Evolutionary conservation across 495 filamentous ascomycete genomes (phyloP).

Genomic region (Penicillium herquei): DNA sequence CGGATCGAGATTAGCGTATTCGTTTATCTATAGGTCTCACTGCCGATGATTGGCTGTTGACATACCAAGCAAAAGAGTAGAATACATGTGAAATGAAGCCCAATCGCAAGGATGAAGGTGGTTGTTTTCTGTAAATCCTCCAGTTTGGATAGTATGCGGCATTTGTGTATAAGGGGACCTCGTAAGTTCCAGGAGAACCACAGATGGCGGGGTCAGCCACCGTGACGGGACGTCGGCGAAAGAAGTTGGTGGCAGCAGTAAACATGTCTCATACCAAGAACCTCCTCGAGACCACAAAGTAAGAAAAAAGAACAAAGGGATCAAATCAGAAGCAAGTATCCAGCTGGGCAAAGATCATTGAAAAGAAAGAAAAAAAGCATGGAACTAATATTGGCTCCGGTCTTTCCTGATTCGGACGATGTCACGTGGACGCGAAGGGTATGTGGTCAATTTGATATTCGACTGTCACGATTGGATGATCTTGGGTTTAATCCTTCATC

Average conservation of each 20-base stretch:
- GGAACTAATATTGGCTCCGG: neutral
- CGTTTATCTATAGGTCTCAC: constrained; percentile 19
- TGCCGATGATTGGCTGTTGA: constrained; percentile 20
- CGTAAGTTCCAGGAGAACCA: constrained; percentile 27
- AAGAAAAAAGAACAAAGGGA: neutral
- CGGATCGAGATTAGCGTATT: constrained; percentile 30
- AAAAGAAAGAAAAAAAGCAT: constrained; percentile 5
- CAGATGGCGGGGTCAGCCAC: constrained; percentile 24
- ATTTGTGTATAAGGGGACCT: constrained; percentile 55
- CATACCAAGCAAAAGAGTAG: constrained; percentile 79
- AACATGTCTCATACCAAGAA: constrained; percentile 15
- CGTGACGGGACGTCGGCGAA: constrained; percentile 17
- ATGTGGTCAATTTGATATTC: neutral
- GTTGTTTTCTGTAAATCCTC: constrained; percentile 72
- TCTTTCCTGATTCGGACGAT: constrained; percentile 19
- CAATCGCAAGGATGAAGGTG: constrained; percentile 73
- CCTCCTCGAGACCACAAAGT: neutral
- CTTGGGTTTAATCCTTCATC: neutral
- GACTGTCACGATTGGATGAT: neutral
- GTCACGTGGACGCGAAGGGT: constrained; percentile 20
- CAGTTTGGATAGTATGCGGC: constrained; percentile 92
- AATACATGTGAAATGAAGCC: constrained; percentile 74
- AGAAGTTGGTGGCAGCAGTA: constrained; percentile 17
- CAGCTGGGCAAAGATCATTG: neutral
- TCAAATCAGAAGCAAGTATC: neutral